phyloP scores from a whole-genome alignment of 129 eudicot species.

The Flaveria bidentis region DNA sequence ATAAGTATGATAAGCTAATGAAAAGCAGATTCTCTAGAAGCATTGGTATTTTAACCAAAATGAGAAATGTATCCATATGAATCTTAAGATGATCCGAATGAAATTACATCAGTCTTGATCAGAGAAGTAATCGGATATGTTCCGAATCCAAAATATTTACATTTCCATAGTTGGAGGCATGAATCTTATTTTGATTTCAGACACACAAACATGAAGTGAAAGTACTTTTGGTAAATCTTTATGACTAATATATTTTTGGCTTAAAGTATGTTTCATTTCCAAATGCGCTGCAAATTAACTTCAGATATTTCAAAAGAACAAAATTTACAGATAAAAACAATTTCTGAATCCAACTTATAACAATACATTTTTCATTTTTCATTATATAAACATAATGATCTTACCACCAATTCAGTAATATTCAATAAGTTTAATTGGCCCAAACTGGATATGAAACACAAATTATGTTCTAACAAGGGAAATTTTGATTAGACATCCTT shows the following conservation, averaged over 20 bases:
- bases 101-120: background rate
- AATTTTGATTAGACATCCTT: conserved; percentile 2
- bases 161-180: no score
- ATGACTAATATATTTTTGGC: background rate
- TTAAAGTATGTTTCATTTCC: background rate
- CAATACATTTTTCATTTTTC: background rate
- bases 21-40: background rate
- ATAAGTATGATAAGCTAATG: background rate
- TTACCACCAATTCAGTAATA: conserved; percentile 7
- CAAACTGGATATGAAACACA: background rate
- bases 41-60: background rate
- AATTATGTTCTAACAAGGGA: background rate
- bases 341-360: background rate
- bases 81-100: background rate
- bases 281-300: conserved; percentile 9
- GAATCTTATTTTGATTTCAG: no score
- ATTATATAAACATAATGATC: conserved; percentile 1
- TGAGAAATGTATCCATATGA: background rate
- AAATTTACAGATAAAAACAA: background rate
- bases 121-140: no score
- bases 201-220: background rate
- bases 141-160: no score
- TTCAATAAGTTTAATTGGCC: background rate
- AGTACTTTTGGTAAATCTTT: background rate
- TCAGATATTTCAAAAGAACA: background rate